Base-by-base conservation (phyloP, 345 rosid genomes). In the Boechera retrofracta region DNA sequence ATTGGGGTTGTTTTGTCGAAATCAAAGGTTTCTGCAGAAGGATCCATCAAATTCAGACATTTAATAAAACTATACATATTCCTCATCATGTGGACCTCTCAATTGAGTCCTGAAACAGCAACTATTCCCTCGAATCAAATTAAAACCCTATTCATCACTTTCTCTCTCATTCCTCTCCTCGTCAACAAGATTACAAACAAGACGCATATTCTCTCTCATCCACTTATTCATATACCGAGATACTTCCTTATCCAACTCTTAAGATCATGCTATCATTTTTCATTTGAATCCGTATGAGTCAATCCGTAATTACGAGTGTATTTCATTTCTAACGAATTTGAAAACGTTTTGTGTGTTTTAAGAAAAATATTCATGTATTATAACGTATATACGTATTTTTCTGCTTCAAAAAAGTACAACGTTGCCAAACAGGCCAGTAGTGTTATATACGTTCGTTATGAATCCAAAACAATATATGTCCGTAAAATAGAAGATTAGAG, bases 51-150 rank as follows among this genome's bases (percentile, higher is more conserved):
- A 69, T 61, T 76, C 79, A 67, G 53, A 52, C 79, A 61, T 32
- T 69, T 18, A 42, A 69, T 69, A 15, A 12, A 69, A 77, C 70
- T 62, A 69, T 51, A 67, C 31, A 45, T 16, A 70, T 63, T 77
- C 75, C 53, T 69, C 71, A 45, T 63, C 64, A 77, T 54, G 75
- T 77, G 80, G 80, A 70, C 80, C 80, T 63, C 65, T 62, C 28
- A 54, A 15, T 54, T 35, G 66, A 70, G 80, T 70, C 59, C 80
- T 77, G 80, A 77, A 54, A 77, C 76, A 77, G 60, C 71, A 77
- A 77, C 71, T 77, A 53, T 70, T 62, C 75, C 5, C 35, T 77
- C 66, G 60, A 70, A 70, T 63, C 66, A 52, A 39, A 8, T 60
- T 49, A 28, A 69, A 77, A 70, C 65, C 71, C 70, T 69, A 62